Evolutionary conservation across 768 basidiomycete genomes (phyloP).

Genomic region (Obba rivulosa): DNA sequence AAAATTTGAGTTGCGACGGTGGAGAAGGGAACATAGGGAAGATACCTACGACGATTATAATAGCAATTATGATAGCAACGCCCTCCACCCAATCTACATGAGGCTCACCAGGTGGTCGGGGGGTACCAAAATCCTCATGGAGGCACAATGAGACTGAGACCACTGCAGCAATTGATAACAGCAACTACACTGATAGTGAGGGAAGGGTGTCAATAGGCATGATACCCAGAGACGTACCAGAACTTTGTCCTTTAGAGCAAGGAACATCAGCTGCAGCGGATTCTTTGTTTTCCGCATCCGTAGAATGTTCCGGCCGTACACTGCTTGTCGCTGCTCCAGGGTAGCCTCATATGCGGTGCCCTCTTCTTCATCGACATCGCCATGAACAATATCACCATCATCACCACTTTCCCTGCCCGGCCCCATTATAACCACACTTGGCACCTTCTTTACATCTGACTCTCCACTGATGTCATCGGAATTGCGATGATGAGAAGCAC

Average conservation of each 20-base stretch:
- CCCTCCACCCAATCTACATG: conserved; percentile 98
- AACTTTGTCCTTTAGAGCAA: conserved; percentile 60
- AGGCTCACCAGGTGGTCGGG: conserved; percentile 52
- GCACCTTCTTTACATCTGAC: conserved; percentile 10
- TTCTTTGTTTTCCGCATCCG: conserved; percentile 43
- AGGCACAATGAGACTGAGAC: conserved; percentile 91
- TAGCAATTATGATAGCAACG: conserved; percentile 74
- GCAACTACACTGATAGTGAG: conserved; percentile 45
- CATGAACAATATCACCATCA: background rate
- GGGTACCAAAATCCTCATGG: conserved; percentile 86
- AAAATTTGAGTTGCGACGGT: background rate
- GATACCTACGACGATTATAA: conserved; percentile 61
- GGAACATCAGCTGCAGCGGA: conserved; percentile 52
- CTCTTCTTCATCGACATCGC: conserved; percentile 11
- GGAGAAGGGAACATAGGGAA: background rate
- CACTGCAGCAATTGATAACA: conserved; percentile 88
- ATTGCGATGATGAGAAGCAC: background rate
- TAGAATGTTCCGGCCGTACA: conserved; percentile 50
- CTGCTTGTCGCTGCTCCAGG: conserved; percentile 37
- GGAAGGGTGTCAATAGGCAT: background rate
- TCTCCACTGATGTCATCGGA: background rate
- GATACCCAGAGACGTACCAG: conserved; percentile 40
- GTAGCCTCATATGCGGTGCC: conserved; percentile 27
- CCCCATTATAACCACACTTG: conserved; percentile 22
- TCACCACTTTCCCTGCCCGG: conserved; percentile 15